Evolutionary conservation across 148 eudicot genomes (phyloP).

Genomic region (Fallopia convolvulus): DNA sequence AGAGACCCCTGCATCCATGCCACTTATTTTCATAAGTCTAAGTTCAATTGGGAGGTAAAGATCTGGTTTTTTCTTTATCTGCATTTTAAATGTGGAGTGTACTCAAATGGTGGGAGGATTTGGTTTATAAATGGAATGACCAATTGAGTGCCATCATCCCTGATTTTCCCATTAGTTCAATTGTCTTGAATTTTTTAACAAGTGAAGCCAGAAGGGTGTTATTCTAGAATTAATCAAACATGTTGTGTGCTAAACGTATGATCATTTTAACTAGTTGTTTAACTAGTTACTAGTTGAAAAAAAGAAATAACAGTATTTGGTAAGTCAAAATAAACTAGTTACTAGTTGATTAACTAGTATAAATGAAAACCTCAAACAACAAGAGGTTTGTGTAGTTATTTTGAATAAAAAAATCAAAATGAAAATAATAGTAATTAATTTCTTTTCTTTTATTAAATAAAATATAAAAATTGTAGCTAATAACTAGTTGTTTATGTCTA

Average conservation of each 20-base stretch:
- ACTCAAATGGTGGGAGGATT: neutral
- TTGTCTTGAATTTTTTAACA: neutral
- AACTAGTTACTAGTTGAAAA: no score
- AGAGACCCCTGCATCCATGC: slow-evolving; percentile 26
- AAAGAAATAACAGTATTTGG: no score
- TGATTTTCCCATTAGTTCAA: neutral
- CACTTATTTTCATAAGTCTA: slow-evolving; percentile 67
- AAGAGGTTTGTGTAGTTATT: no score
- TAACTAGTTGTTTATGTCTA: no score
- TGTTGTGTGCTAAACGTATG: neutral
- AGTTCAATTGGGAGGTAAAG: slow-evolving; percentile 77
- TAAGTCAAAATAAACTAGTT: no score
- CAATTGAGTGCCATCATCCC: neutral
- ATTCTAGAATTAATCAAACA: neutral
- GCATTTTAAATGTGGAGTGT: neutral
- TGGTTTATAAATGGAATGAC: neutral
- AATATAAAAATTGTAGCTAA: no score
- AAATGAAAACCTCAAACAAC: no score
- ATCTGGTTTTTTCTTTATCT: neutral
- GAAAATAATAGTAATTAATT: no score
- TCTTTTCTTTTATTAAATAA: no score
- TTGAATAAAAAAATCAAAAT: no score
- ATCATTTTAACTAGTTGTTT: no score
- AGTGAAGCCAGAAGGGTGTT: neutral
- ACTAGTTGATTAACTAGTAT: no score